These are phyloP conservation scores for Hortiboletus rubellus DNA, from an alignment of 1,284 basidiomycete genomes.

Conservation along the genomic window DNA sequence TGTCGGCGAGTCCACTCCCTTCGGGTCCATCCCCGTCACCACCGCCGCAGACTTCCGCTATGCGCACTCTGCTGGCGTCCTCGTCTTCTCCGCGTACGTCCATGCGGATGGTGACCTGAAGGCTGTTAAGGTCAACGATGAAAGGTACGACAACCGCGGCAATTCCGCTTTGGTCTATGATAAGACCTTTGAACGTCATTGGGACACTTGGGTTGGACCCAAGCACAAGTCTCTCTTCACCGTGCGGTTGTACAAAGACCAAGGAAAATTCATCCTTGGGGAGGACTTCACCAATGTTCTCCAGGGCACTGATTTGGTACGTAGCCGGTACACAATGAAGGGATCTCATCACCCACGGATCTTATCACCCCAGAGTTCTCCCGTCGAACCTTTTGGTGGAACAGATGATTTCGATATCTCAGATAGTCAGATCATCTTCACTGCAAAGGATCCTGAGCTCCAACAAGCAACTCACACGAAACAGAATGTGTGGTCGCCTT, in stretches of 20 bases:
- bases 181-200: slow-evolving; percentile 75
- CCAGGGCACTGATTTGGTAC: slow-evolving; percentile 65
- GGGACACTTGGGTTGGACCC: slow-evolving; percentile 84
- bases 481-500: slow-evolving; percentile 55
- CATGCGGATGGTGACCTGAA: slow-evolving; percentile 72
- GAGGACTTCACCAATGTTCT: slow-evolving; percentile 59
- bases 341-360: slow-evolving; percentile 8
- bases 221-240: slow-evolving; percentile 73
- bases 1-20: slow-evolving; percentile 39
- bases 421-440: slow-evolving; percentile 69
- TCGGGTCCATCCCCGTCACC: slow-evolving; percentile 65
- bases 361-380: slow-evolving; percentile 50
- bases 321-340: slow-evolving; percentile 8
- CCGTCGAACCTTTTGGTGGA: slow-evolving; percentile 82
- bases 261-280: slow-evolving; percentile 55
- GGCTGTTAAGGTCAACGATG: slow-evolving; percentile 64
- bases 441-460: slow-evolving; percentile 77
- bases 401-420: slow-evolving; percentile 79
- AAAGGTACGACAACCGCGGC: slow-evolving; percentile 70
- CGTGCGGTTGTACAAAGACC: slow-evolving; percentile 52
- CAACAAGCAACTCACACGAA: slow-evolving; percentile 77
- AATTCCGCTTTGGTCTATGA: slow-evolving; percentile 80
- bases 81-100: slow-evolving; percentile 79
- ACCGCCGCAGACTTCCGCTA: slow-evolving; percentile 71
- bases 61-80: slow-evolving; percentile 45